These are phyloP conservation scores for Colletotrichum acutatum DNA, from an alignment of 2,329 filamentous ascomycete genomes.

Conservation along the genomic window DNA sequence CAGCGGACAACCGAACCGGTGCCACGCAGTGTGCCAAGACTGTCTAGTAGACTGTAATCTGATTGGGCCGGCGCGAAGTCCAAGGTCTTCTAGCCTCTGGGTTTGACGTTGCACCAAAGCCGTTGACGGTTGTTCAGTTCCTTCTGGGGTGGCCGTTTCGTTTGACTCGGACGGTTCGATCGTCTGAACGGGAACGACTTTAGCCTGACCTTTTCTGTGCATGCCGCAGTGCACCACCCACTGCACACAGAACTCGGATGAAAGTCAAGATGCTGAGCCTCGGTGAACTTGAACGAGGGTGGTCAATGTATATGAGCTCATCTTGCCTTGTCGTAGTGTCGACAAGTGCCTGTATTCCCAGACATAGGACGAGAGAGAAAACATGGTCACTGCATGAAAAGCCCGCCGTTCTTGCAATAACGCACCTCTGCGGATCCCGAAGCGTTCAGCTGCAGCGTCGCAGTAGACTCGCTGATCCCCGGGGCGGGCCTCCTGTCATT, in stretches of 20 bases:
- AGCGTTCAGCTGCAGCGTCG: conserved; percentile 16
- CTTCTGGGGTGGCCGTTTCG: background rate
- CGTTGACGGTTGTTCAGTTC: conserved; percentile 19
- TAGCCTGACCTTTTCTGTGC: background rate
- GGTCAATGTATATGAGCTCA: background rate
- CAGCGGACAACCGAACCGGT: conserved; percentile 11
- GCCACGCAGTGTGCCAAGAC: background rate
- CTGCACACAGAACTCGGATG: background rate
- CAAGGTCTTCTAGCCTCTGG: background rate
- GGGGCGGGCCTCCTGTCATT: conserved; percentile 15
- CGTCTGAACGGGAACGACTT: background rate
- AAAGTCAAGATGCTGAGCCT: background rate
- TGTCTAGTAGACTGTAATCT: background rate
- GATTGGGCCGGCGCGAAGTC: conserved; percentile 9
- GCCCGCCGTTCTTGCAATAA: conserved; percentile 6
- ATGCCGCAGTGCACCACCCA: background rate
- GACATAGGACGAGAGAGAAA: background rate
- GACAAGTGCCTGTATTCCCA: background rate
- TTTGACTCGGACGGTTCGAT: conserved; percentile 13
- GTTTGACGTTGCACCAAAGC: conserved; percentile 7
- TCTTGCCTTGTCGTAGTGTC: background rate
- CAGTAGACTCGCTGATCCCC: conserved; percentile 25
- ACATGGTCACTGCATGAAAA: conserved; percentile 11
- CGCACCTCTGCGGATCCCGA: conserved; percentile 7
- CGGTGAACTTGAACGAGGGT: background rate